Evolutionary conservation across 495 filamentous ascomycete genomes (phyloP).

Genomic region (Chaetomium fimeti): DNA sequence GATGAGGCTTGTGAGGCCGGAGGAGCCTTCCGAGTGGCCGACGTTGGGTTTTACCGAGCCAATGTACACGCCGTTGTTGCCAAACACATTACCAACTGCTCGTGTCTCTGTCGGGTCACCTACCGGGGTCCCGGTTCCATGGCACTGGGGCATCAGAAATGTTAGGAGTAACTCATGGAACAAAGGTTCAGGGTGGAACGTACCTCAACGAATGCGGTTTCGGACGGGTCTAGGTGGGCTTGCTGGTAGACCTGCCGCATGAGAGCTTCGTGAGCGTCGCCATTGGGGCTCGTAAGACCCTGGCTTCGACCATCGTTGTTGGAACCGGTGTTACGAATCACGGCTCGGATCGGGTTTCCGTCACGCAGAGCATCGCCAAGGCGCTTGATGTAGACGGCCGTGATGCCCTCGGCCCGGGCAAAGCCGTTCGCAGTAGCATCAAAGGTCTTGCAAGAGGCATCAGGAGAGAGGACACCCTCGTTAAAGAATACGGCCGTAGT

Average conservation of each 20-base stretch:
- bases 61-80: slow-evolving; percentile 1
- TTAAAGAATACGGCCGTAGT: not conserved
- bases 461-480: slow-evolving; percentile 25
- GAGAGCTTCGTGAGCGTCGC: slow-evolving; percentile 48
- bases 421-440: slow-evolving; percentile 45
- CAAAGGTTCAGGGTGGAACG: not conserved
- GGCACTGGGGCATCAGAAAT: not conserved
- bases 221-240: slow-evolving; percentile 8
- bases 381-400: slow-evolving; percentile 4
- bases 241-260: slow-evolving; percentile 46
- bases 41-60: slow-evolving; percentile 10
- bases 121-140: slow-evolving; percentile 16
- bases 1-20: slow-evolving; percentile 4
- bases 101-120: slow-evolving; percentile 47
- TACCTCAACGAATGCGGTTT: slow-evolving; percentile 21
- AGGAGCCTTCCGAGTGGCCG: slow-evolving; percentile 3
- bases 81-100: slow-evolving; percentile 30
- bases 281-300: slow-evolving; percentile 35
- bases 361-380: not conserved
- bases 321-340: slow-evolving; percentile 1
- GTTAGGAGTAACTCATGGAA: not conserved
- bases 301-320: slow-evolving; percentile 4
- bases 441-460: slow-evolving; percentile 36
- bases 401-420: slow-evolving; percentile 19
- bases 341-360: slow-evolving; percentile 7